Conservation (phyloP, 2,329 filamentous ascomycete genomes). For the Fusarium tupiense region DNA sequence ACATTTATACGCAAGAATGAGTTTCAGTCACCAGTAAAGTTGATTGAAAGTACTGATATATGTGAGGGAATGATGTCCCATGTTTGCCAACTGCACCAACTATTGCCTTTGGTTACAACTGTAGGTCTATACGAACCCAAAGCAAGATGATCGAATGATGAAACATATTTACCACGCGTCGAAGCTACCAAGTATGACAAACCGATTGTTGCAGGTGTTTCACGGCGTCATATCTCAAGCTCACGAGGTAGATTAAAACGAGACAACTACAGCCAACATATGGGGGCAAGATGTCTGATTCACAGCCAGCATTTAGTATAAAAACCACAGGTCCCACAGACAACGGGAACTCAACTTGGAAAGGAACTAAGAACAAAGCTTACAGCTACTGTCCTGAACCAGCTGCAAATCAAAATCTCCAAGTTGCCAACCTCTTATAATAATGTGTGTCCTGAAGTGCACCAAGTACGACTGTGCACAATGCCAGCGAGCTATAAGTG, state of each 20-base stretch:
- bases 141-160: not conserved
- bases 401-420: not conserved
- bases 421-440: not conserved
- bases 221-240: not conserved
- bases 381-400: not conserved
- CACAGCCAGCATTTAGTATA: not conserved
- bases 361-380: not conserved
- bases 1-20: not conserved
- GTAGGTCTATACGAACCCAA: not conserved
- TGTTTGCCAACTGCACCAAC: not conserved
- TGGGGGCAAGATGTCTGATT: not conserved
- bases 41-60: not conserved
- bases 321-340: not conserved
- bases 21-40: not conserved
- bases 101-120: not conserved
- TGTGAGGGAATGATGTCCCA: not conserved
- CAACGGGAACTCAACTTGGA: too few species aligned
- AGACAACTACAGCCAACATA: not conserved
- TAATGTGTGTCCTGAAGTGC: conserved; percentile 17
- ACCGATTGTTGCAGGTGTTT: not conserved
- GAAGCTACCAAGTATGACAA: not conserved
- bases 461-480: conserved; percentile 27
- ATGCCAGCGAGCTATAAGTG: conserved; percentile 20
- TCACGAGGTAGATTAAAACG: not conserved
- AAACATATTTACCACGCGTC: not conserved